Conservation (phyloP, 257 asterid species). For the Solanum piurae region DNA sequence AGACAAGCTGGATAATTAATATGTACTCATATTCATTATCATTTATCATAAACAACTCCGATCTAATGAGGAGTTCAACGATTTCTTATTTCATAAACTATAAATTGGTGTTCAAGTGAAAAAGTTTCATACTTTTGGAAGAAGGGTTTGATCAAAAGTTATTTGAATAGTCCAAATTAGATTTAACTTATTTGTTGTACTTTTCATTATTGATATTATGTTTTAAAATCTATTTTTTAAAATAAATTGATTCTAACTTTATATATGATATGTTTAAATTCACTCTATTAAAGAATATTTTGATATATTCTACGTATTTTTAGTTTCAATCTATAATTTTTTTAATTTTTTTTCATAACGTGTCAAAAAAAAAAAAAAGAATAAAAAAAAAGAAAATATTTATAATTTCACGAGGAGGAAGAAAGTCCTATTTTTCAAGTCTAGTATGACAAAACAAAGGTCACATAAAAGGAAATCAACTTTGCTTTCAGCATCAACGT, state of each 20-base stretch:
- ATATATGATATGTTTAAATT: no score
- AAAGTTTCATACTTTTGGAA: background rate
- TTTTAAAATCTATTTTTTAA: no score
- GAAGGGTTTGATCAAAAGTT: background rate
- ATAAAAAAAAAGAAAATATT: no score
- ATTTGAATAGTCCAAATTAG: background rate
- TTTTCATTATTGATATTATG: no score
- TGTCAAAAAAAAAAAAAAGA: background rate
- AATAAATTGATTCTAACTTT: no score
- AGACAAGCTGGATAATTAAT: background rate
- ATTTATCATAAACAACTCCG: no score
- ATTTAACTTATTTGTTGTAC: background rate
- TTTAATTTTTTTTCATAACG: no score
- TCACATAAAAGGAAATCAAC: background rate
- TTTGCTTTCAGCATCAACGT: background rate
- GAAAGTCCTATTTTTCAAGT: background rate
- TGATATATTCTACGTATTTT: no score
- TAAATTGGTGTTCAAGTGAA: background rate
- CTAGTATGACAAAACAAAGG: background rate
- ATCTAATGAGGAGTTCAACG: background rate
- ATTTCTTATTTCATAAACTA: background rate
- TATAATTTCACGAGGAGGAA: background rate
- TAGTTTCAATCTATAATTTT: no score
- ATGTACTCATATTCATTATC: background rate
- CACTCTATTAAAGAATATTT: no score